Percentiles rank a stretch among this genome's conserved stretches.
Conservation (phyloP, 495 filamentous ascomycete species). For the Penicillium soppii region DNA sequence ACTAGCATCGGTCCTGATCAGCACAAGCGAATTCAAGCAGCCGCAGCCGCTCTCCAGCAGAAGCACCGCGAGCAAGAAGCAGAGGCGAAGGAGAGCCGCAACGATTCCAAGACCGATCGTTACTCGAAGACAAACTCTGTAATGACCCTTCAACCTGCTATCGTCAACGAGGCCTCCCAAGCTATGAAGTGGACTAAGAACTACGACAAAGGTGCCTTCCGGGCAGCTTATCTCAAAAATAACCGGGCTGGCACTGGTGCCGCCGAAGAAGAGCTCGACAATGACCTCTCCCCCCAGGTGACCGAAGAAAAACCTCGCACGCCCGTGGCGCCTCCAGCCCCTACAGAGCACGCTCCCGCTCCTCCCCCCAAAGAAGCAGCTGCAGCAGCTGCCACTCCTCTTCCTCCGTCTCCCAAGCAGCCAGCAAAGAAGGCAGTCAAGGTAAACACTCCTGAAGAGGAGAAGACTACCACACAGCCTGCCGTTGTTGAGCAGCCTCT, state of each 20-base stretch:
- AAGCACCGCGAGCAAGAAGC: conserved; percentile 61
- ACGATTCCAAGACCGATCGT: conserved; percentile 5
- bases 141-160: conserved; percentile 81
- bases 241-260: conserved; percentile 64
- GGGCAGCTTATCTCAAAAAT: conserved; percentile 77
- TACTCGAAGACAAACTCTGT: conserved; percentile 85
- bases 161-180: conserved; percentile 83
- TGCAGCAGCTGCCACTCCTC: conserved; percentile 23
- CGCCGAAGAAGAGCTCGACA: conserved; percentile 27
- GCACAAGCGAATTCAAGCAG: conserved; percentile 86
- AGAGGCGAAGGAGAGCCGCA: conserved; percentile 21
- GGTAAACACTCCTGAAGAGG: conserved; percentile 4
- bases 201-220: conserved; percentile 76
- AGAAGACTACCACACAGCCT: conserved; percentile 18
- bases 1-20: conserved; percentile 89
- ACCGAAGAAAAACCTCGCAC: conserved; percentile 13
- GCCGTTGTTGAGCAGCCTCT: conserved; percentile 20
- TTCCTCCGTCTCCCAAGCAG: conserved; percentile 33
- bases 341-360: conserved; percentile 15
- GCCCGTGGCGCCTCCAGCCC: conserved; percentile 12
- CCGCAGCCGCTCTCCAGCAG: conserved; percentile 76
- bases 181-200: conserved; percentile 89
- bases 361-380: conserved; percentile 23
- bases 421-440: conserved; percentile 13
- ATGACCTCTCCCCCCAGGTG: conserved; percentile 6